Conservation (phyloP, 805 yeast species). For the Suhomyces pyralidae region DNA sequence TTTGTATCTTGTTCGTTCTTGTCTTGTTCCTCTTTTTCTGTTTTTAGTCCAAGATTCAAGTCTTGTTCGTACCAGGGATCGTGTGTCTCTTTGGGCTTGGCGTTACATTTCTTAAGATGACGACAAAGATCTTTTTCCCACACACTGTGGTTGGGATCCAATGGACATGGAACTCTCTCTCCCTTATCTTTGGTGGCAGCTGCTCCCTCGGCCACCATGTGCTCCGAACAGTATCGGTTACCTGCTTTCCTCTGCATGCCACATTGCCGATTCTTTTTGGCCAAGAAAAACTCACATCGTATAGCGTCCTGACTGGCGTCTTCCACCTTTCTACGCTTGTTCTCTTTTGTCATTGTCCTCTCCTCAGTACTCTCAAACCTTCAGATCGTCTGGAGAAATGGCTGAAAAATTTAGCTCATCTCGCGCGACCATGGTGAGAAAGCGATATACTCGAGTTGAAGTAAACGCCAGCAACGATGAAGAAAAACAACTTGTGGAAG, state of each 20-base stretch:
- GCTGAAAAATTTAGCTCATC: slow-evolving; percentile 3
- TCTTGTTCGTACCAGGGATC: slow-evolving; percentile 54
- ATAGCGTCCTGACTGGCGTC: background rate
- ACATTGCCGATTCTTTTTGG: slow-evolving; percentile 54
- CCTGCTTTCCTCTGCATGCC: slow-evolving; percentile 55
- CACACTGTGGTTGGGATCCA: slow-evolving; percentile 71
- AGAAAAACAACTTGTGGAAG: slow-evolving; percentile 48
- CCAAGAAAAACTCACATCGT: slow-evolving; percentile 48
- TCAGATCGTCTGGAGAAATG: background rate
- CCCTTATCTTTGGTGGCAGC: slow-evolving; percentile 13
- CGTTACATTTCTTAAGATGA: slow-evolving; percentile 65
- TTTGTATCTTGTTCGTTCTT: background rate
- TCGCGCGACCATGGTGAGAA: background rate
- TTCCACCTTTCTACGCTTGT: slow-evolving; percentile 8
- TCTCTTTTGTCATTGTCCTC: background rate
- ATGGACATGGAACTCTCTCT: slow-evolving; percentile 65
- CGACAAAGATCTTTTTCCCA: slow-evolving; percentile 54
- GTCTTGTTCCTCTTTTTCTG: background rate
- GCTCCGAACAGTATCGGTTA: slow-evolving; percentile 61
- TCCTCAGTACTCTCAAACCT: background rate
- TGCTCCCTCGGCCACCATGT: slow-evolving; percentile 27
- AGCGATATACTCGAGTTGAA: background rate
- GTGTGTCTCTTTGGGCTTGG: slow-evolving; percentile 30
- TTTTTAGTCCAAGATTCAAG: slow-evolving; percentile 35
- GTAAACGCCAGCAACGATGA: slow-evolving; percentile 6